Evolutionary conservation across 2,329 filamentous ascomycete genomes (phyloP).

Genomic region (Xylariaceae sp.): DNA sequence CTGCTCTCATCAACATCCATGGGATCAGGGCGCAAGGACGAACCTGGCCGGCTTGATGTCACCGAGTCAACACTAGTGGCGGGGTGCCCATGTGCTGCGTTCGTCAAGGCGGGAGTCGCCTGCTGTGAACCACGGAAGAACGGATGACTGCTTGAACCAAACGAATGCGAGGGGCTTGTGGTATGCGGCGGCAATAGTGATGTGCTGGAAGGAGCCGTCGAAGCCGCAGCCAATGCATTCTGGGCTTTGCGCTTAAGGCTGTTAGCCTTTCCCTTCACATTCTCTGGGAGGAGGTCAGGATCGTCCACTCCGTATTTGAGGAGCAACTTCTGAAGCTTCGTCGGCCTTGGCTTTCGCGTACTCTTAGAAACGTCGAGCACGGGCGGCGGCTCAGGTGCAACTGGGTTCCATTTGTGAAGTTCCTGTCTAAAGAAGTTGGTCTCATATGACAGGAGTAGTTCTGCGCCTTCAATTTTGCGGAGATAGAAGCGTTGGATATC

Average conservation of each 20-base stretch:
- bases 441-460: conserved; percentile 84
- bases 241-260: conserved; percentile 67
- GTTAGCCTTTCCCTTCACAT: conserved; percentile 72
- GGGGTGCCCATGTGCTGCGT: conserved; percentile 33
- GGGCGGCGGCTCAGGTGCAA: conserved; percentile 79
- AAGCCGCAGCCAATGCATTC: conserved; percentile 47
- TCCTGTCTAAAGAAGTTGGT: conserved; percentile 98
- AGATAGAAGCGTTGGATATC: conserved; percentile 91
- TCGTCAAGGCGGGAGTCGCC: conserved; percentile 34
- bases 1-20: conserved; percentile 36
- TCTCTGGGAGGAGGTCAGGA: conserved; percentile 81
- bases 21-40: conserved; percentile 33
- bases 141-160: conserved; percentile 29
- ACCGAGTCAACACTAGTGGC: conserved; percentile 33
- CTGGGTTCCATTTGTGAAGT: conserved; percentile 88
- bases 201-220: conserved; percentile 16
- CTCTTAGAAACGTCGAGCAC: conserved; percentile 82
- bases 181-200: conserved; percentile 26
- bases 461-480: conserved; percentile 93
- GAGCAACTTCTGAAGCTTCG: conserved; percentile 94
- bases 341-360: conserved; percentile 90
- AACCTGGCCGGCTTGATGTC: conserved; percentile 32
- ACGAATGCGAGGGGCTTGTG: conserved; percentile 36
- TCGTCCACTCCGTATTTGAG: conserved; percentile 82
- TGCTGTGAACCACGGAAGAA: conserved; percentile 37